Evolutionary conservation across 495 filamentous ascomycete species (phyloP), one percentile per base, ranked within the genome.

Genomic region (Hapsidospora chrysogenum): DNA sequence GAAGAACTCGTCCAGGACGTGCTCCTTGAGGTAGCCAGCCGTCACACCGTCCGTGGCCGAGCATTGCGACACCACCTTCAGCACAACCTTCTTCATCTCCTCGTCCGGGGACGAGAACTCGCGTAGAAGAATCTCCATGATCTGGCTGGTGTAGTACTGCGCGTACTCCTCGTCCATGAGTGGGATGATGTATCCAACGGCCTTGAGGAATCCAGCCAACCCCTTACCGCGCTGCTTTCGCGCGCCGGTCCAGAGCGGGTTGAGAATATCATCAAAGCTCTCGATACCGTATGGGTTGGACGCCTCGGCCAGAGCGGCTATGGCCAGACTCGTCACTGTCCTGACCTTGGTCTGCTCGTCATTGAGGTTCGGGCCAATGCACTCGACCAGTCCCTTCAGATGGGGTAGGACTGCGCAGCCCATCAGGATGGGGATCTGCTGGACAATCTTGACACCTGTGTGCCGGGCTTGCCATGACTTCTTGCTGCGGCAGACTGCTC

Each of bases 81-180:
- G 58, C 9, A 96, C 89, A 2, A 96, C 86, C 60, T 96, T 96
- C 63, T 99, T 99, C 92, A 99, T 99, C 56, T 99, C 92, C 52
- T 99, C 92, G 43, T 99, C 92, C 0, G 87, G 89, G 2, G 85
- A 93, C 9, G 84, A 77, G 46, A 96, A 95, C 52, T 99, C 92
- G 42, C 92, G 77, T 18, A 96, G 69, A 17, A 99, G 66, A 50
- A 96, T 95, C 51, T 95, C 87, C 92, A 96, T 96, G 49, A 99
- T 94, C 53, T 96, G 86, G 40, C 75, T 81, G 25, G 87, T 96
- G 44, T 96, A 99, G 64, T 99, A 99, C 48, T 95, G 95, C 54
- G 87, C 84, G 55, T 94, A 96, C 51, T 99, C 92, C 52, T 95
- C 89, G 60, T 99, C 92, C 92, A 99, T 96, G 25, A 99, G 68